Evolutionary conservation across 192 early-diverging fungal species (phyloP), one percentile per base, ranked within the genome.

Genomic region (Coemansia guatemalensis): DNA sequence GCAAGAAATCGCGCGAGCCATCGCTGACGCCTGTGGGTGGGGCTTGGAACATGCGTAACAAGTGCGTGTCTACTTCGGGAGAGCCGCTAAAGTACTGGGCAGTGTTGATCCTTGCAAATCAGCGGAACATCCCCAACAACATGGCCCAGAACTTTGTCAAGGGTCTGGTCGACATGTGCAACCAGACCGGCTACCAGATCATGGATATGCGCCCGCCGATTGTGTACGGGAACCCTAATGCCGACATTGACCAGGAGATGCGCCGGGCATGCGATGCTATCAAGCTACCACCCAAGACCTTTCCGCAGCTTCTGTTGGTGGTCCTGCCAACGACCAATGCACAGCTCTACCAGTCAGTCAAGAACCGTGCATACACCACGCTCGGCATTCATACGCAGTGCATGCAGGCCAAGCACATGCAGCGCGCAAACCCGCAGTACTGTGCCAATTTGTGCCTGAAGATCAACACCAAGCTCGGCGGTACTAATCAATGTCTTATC

Each of bases 401-500:
- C 74, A 86, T 97, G 60, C 93, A 92, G 63, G 82, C 86, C 18
- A 92, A 87, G 71, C 87, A 95, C 60, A 83, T 92, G 67, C 83
- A 83, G 68, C 68, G 80, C 22, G 81, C 90, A 21, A 94, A 89
- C 71, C 69, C 87, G 41, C 95, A 96, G 80, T 98, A 98, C 83
- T 95, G 92, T 63, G 95, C 95, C 17, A 98, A 98, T 60, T 88
- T 98, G 17, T 93, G 89, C 60, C 78, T 98, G 24, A 98, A 98
- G 83, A 86, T 96, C 58, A 98, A 98, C 75, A 85, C 90, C 29
- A 96, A 98, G 82, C 85, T 98, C 7, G 93, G 95, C 53, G 95
- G 94, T 48, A 89, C 88, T 82, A 96, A 95, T 78, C 82, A 86
- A 26, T 88, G 82, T 62, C 71, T 97, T 41, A 69, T 56, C 0